Evolutionary conservation across 331 rosid genomes (phyloP).

Genomic region (Stylosanthes scabra): DNA sequence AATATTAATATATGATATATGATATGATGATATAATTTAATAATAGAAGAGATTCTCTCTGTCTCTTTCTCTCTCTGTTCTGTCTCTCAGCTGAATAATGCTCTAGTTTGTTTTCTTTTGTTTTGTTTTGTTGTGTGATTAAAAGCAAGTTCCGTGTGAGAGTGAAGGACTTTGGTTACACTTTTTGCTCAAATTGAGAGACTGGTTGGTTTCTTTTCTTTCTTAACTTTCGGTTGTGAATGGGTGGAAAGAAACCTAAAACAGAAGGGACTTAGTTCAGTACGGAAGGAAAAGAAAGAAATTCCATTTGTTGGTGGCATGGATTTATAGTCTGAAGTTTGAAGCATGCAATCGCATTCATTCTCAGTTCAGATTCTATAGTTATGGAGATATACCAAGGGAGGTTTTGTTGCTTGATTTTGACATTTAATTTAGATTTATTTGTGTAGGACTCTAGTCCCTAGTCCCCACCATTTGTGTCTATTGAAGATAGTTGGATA

Average conservation of each 20-base stretch:
- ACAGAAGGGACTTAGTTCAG: neutral
- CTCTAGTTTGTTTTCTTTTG: neutral
- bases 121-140: neutral
- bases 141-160: constrained; percentile 43
- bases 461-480: neutral
- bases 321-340: neutral
- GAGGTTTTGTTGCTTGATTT: neutral
- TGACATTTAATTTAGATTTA: neutral
- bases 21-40: too few relatives aligned
- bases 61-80: neutral
- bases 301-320: neutral
- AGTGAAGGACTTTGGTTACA: constrained; percentile 16
- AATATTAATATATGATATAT: too few relatives aligned
- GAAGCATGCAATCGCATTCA: neutral
- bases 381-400: neutral
- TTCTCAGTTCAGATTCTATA: neutral
- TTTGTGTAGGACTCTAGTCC: neutral
- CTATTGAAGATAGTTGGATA: neutral
- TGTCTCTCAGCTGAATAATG: neutral
- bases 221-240: neutral
- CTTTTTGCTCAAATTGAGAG: neutral
- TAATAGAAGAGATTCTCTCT: neutral
- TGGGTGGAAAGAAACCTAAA: constrained; percentile 4
- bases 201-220: too few relatives aligned
- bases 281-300: neutral